phyloP scores from a whole-genome alignment of 257 asterid species.

The Schizonepeta tenuifolia region DNA sequence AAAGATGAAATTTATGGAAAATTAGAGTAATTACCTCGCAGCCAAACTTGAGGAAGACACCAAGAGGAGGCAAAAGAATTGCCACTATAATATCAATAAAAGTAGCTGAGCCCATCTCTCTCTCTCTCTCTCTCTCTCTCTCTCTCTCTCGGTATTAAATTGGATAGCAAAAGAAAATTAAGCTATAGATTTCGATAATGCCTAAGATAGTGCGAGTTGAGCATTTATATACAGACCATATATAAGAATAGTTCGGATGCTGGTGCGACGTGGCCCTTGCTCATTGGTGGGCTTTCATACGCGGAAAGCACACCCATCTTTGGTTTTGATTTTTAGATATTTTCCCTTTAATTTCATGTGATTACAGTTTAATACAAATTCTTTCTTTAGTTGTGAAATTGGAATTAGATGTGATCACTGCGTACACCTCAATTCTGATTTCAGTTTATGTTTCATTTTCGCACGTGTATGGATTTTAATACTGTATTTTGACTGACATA shows the following conservation, averaged over 20 bases:
- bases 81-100: slow-evolving; percentile 68
- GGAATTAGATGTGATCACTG: slow-evolving; percentile 1
- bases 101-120: slow-evolving; percentile 44
- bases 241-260: not conserved
- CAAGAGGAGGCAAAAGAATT: slow-evolving; percentile 87
- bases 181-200: not conserved
- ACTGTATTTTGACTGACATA: not conserved
- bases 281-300: not conserved
- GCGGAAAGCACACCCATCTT: not conserved
- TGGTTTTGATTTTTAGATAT: not conserved
- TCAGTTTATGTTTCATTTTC: not conserved
- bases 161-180: not conserved
- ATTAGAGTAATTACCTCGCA: slow-evolving; percentile 47
- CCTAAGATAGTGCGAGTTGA: not conserved
- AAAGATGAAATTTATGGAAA: not conserved
- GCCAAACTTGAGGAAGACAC: slow-evolving; percentile 82
- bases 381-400: not conserved
- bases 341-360: not conserved
- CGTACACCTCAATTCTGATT: slow-evolving; percentile 2
- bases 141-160: not conserved
- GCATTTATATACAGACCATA: not conserved
- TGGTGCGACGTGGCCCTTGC: not conserved
- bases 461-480: slow-evolving; percentile 13
- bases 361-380: not conserved
- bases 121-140: not conserved